Evolutionary conservation across 1,139 yeast genomes (phyloP).

Genomic region (Geotrichum candidum): DNA sequence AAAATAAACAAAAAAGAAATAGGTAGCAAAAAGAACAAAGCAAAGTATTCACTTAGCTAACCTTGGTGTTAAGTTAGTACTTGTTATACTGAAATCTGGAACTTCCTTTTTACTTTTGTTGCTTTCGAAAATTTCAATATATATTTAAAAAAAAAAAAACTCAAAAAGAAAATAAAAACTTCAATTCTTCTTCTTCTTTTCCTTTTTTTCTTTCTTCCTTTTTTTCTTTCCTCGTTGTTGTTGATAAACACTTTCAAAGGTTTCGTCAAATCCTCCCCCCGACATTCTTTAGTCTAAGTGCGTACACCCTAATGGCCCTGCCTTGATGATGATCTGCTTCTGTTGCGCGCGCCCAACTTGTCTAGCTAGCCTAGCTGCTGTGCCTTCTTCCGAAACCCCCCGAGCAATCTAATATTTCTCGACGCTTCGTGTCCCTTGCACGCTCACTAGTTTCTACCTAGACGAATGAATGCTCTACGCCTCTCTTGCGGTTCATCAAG

Average conservation of each 20-base stretch:
- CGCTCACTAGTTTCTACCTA: not conserved
- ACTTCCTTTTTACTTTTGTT: not conserved
- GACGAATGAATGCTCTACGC: not conserved
- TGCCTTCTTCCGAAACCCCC: not conserved
- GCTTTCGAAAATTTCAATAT: not conserved
- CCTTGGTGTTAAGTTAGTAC: not conserved
- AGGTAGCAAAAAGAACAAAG: not conserved
- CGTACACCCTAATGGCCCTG: not conserved
- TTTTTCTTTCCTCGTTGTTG: not conserved
- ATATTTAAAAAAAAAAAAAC: not conserved
- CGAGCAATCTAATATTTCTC: not conserved
- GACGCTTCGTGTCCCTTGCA: not conserved
- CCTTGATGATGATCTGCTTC: not conserved
- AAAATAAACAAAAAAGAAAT: not conserved
- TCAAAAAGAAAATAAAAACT: not conserved
- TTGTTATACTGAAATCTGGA: not conserved
- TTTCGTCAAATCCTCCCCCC: not conserved
- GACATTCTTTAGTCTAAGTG: not conserved
- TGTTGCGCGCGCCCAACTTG: conserved; percentile 1
- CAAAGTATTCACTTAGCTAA: not conserved
- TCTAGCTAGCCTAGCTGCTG: conserved; percentile 1
- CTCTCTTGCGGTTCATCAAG: not conserved
- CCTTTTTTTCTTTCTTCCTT: not conserved
- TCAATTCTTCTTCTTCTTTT: not conserved
- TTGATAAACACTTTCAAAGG: not conserved